Evolutionary conservation across 345 rosid species (phyloP).

Genomic region (Lepidium sativum): DNA sequence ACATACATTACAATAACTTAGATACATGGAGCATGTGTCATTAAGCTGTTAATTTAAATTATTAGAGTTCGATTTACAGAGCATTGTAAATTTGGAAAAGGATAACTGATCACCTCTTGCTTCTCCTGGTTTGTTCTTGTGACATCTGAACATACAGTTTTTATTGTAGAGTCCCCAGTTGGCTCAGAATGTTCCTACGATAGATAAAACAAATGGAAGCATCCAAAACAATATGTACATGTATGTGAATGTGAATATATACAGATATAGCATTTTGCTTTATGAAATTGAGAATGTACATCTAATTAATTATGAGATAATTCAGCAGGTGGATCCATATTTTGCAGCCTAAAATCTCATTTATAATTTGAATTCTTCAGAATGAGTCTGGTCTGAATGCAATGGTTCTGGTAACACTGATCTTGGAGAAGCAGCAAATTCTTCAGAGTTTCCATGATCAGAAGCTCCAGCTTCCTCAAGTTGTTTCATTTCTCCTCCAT

Average conservation of each 20-base stretch:
- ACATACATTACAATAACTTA: no score
- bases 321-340: constrained; percentile 3
- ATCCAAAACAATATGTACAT: not conserved
- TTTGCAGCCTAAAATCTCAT: constrained; percentile 6
- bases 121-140: not conserved
- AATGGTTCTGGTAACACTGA: constrained; percentile 34
- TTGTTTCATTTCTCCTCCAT: constrained; percentile 17
- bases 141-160: not conserved
- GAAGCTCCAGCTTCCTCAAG: constrained; percentile 23
- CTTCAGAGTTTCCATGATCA: constrained; percentile 24
- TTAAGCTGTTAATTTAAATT: no score
- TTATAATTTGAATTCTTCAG: constrained; percentile 20
- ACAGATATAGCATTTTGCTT: not conserved
- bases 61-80: not conserved
- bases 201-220: not conserved
- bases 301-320: constrained; percentile 15
- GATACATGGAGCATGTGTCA: no score
- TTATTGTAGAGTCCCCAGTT: not conserved
- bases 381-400: constrained; percentile 13
- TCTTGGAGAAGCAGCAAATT: constrained; percentile 35
- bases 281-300: not conserved
- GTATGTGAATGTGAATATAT: not conserved
- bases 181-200: constrained; percentile 4
- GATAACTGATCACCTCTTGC: constrained; percentile 7
- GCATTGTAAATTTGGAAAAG: not conserved